phyloP scores from a whole-genome alignment of 2,329 filamentous ascomycete genomes.

The Colletotrichum noveboracense region DNA sequence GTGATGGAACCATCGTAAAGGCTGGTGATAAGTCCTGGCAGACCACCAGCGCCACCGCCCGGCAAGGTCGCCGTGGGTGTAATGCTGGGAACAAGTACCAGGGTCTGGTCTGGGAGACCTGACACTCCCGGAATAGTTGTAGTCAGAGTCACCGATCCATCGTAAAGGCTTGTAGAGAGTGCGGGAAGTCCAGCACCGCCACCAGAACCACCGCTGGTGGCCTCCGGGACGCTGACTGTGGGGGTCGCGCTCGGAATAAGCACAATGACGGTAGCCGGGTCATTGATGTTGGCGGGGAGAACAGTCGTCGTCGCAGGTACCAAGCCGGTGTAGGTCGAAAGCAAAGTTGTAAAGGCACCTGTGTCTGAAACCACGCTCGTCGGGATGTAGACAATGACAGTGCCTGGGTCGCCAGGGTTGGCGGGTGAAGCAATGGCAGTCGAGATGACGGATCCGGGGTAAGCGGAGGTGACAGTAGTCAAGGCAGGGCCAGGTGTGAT shows the following conservation, averaged over 20 bases:
- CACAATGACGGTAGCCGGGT: constrained; percentile 5
- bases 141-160: background rate
- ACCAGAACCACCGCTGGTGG: background rate
- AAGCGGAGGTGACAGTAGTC: background rate
- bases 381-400: constrained; percentile 2
- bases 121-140: background rate
- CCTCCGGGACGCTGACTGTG: background rate
- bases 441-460: background rate
- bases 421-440: constrained; percentile 6
- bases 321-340: constrained; percentile 7
- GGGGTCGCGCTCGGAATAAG: background rate
- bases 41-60: background rate
- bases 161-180: background rate
- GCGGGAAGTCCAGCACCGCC: background rate
- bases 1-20: background rate
- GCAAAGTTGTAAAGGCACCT: background rate
- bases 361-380: background rate
- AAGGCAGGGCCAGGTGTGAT: background rate
- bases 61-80: background rate
- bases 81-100: background rate
- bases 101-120: background rate
- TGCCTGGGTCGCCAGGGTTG: constrained; percentile 12
- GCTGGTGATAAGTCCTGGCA: background rate
- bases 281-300: background rate
- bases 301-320: constrained; percentile 7